phyloP scores from a whole-genome alignment of 2,329 filamentous ascomycete genomes.

The Davidsoniella eucalypti region DNA sequence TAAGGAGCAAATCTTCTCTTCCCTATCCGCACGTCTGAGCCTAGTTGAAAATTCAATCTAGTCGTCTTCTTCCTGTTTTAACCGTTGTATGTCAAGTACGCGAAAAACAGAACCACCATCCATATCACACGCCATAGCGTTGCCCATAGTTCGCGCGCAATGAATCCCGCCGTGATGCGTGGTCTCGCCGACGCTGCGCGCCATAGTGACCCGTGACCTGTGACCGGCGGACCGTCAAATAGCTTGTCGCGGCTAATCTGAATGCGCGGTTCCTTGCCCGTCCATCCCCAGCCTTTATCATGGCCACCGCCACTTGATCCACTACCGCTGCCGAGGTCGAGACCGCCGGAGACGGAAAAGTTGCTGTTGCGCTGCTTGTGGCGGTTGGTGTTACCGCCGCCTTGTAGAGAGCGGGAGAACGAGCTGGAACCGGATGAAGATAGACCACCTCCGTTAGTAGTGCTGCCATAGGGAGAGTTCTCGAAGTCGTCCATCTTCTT shows the following conservation, averaged over 20 bases:
- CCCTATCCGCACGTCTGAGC: neutral
- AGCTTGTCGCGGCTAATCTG: conserved; percentile 32
- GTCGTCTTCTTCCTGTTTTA: conserved; percentile 18
- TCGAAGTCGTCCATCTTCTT: conserved; percentile 36
- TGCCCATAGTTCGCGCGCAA: conserved; percentile 43
- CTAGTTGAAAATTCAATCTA: neutral
- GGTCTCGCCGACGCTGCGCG: conserved; percentile 20
- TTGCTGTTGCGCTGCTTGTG: conserved; percentile 14
- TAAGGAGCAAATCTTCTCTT: neutral
- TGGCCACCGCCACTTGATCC: conserved; percentile 15
- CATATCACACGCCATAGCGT: conserved; percentile 45
- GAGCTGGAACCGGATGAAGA: conserved; percentile 13
- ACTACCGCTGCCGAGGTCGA: conserved; percentile 15
- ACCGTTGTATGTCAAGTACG: conserved; percentile 48
- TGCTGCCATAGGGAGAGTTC: conserved; percentile 14
- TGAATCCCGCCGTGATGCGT: conserved; percentile 25
- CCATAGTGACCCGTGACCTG: conserved; percentile 10
- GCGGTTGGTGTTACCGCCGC: conserved; percentile 15
- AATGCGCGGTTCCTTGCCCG: conserved; percentile 32
- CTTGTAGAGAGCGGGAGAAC: conserved; percentile 12
- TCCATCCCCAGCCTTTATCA: conserved; percentile 26
- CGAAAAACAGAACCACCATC: conserved; percentile 48
- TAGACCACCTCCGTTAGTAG: conserved; percentile 20
- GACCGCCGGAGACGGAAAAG: neutral
- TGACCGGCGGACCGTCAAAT: conserved; percentile 18